These are phyloP conservation scores for Saccharomyces hybrid DNA, from an alignment of 1,139 yeast species.

Conservation along the genomic window DNA sequence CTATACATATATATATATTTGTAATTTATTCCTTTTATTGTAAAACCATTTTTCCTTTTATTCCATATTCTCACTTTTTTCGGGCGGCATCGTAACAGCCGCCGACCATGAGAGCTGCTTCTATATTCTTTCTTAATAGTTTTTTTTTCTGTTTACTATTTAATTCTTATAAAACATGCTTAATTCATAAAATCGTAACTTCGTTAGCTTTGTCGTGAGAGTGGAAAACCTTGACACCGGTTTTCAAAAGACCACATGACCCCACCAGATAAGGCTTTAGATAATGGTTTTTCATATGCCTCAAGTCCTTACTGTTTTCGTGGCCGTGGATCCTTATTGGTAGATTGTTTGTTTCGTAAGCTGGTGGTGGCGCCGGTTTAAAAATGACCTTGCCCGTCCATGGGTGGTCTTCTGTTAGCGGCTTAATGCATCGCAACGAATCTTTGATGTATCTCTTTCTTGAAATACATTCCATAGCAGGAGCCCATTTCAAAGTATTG, in stretches of 20 bases:
- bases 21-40: not conserved
- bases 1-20: not conserved
- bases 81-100: not conserved
- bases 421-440: constrained; percentile 51
- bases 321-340: constrained; percentile 15
- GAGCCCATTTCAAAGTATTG: constrained; percentile 41
- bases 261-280: constrained; percentile 22
- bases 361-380: constrained; percentile 35
- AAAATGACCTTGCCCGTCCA: constrained; percentile 48
- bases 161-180: not conserved
- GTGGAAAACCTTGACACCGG: constrained; percentile 3
- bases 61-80: not conserved
- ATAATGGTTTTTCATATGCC: constrained; percentile 16
- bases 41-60: not conserved
- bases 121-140: not conserved
- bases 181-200: not conserved
- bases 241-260: constrained; percentile 19
- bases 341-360: constrained; percentile 24
- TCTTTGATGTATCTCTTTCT: constrained; percentile 43
- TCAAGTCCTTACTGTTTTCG: constrained; percentile 5
- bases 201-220: not conserved
- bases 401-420: constrained; percentile 44
- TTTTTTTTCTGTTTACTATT: not conserved
- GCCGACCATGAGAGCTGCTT: not conserved
- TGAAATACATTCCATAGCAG: constrained; percentile 37